Evolutionary conservation across 2,329 filamentous ascomycete genomes (phyloP), one percentile per base, ranked within the genome.

Genomic region (Fusarium oxysporum): DNA sequence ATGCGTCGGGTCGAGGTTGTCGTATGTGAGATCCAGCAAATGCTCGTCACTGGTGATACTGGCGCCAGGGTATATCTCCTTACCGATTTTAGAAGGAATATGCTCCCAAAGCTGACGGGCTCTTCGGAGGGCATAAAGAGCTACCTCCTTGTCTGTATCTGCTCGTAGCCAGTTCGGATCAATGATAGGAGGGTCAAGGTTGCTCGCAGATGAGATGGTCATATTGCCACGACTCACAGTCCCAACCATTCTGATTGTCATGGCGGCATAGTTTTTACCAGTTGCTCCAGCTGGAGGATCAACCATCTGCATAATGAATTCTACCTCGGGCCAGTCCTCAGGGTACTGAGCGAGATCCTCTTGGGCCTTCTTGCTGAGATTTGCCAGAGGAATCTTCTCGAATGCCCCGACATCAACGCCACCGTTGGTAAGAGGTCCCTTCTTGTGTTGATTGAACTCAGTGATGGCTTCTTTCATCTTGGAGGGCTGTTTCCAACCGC

Each of bases 81-180:
- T 10, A 4, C 55, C 55, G 4, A 58, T 10, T 8, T 47, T 45
- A 6, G 55, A 58, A n/a, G 55, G 55, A 30, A 58, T 58, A 37
- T 58, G 55, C 19, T 28, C 25, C 55, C 55, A 58, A 10, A 58
- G 32, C 32, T 58, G 30, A 2, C 55, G 55, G 12, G 55, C 55
- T 35, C 32, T 58, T n/a, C 55, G 32, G 2, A 58, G 41, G 10
- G 55, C 41, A 14, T 58, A 58, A 4, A 58, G 16, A 28, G 84
- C 83, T 3, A 87, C 74, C 21, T 85, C 82, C 23, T 81, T 70
- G 53, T 88, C 86, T 4, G 81, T 77, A 4, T 81, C 79, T 16
- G 83, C 79, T 8, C 77, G 78, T 9, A 88, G 78, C 82, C 82
- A 88, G 67, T 84, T 84, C 1, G 84, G 83, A 65, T 86, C 79